Base-by-base conservation (phyloP, 1,284 basidiomycete species). In the Bjerkandera adusta region DNA sequence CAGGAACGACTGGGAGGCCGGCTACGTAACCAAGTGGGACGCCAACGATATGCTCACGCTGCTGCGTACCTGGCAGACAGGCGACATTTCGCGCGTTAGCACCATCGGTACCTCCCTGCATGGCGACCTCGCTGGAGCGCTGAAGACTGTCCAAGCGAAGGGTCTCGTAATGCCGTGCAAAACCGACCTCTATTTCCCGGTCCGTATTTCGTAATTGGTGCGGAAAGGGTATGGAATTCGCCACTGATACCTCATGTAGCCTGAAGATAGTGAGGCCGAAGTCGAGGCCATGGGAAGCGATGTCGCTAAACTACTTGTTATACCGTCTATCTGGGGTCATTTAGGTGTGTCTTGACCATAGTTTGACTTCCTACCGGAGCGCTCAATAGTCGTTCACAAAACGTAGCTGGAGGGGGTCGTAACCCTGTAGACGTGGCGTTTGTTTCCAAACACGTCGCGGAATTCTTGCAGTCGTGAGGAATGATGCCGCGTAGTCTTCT, bases 251-350 rank as follows among this genome's bases (percentile, higher is more conserved):
- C 21, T 4, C 10, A 3, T 21, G 21, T 37, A 79, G 76, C 79
- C 79, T 4, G 79, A 82, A 56, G 81, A 82, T 49, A 78, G 71
- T 52, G 68, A 73, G 49, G 65, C 61, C 24, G 79, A 83, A 54
- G 64, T 81, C 15, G 59, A 57, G 16, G 63, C 68, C 43, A 57
- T 81, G 63, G 65, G 63, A 43, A 62, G 66, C 32, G 64, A 61
- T 21, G 18, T 37, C 24, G 69, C 74, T 3, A 68, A 65, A 43
- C 64, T 81, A 3, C 67, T 73, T 4, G 63, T 81, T 1, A 79
- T 81, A 32, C 67, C 74, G 46, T 78, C 78, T 8, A 68, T 75
- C 10, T 80, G 79, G 77, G 78, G 80, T 3, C 79, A 83, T 61
- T 67, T 75, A 65, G 72, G 78, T 77, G 45, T 45, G 73, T 55